A percentile compares a stretch with the other conserved stretches of the same genome.
phyloP scores from a whole-genome alignment of 1,284 basidiomycete genomes.

The Irpex sp. region DNA sequence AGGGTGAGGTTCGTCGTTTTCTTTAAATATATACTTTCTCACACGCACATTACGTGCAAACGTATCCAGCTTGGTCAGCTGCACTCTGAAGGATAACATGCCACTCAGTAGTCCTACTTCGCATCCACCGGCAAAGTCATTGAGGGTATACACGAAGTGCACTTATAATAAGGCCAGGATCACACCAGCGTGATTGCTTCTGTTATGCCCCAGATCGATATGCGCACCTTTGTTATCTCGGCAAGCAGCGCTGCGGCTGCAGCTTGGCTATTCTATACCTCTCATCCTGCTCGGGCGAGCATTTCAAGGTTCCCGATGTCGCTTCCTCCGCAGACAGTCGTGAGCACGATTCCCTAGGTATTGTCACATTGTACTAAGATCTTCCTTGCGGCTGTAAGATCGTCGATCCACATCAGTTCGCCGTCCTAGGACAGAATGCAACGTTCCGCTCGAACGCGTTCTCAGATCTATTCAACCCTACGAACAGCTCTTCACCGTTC shows the following conservation, averaged over 20 bases:
- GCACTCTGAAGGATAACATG: no score
- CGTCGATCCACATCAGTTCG: slow-evolving; percentile 26
- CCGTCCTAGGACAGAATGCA: slow-evolving; percentile 28
- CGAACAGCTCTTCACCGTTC: slow-evolving; percentile 46
- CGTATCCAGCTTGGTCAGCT: no score
- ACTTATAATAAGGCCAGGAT: not conserved
- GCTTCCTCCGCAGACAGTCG: not conserved
- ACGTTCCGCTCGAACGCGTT: slow-evolving; percentile 27
- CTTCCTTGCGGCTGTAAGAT: slow-evolving; percentile 17
- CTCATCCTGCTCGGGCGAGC: not conserved
- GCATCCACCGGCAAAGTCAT: not conserved
- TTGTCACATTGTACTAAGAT: not conserved
- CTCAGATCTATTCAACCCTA: slow-evolving; percentile 34
- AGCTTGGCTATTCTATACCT: not conserved
- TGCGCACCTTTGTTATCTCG: not conserved
- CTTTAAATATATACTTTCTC: no score
- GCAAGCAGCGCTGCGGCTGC: not conserved
- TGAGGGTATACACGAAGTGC: not conserved
- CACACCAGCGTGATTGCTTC: not conserved
- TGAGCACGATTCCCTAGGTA: not conserved
- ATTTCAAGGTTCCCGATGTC: not conserved
- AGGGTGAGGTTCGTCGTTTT: no score
- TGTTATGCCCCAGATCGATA: not conserved
- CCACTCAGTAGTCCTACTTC: not conserved
- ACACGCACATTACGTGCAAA: no score